Conservation (phyloP, 2,329 filamentous ascomycete genomes). For the Rasamsonia emersonii region DNA sequence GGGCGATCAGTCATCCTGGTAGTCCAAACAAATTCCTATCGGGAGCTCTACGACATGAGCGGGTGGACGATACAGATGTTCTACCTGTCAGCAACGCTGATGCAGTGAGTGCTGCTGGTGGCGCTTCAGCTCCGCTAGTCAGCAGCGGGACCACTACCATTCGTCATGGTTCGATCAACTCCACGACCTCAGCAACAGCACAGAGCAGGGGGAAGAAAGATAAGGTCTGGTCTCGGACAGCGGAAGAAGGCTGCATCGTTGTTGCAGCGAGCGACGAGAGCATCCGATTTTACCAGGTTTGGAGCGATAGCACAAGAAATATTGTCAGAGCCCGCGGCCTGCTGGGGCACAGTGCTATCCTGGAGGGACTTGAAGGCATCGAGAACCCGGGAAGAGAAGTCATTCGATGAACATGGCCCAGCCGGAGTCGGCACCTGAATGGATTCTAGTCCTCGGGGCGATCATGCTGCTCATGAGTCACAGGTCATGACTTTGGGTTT, state of each 20-base stretch:
- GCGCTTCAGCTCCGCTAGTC: background rate
- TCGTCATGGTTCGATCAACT: too few relatives aligned
- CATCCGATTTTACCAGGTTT: conserved; percentile 93
- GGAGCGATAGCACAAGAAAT: conserved; percentile 56
- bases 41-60: conserved; percentile 1
- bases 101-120: background rate
- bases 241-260: conserved; percentile 73
- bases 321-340: conserved; percentile 49
- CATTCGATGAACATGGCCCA: conserved; percentile 66
- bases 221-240: conserved; percentile 47
- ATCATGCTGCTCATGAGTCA: too few relatives aligned
- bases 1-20: conserved; percentile 76
- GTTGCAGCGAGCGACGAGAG: conserved; percentile 86
- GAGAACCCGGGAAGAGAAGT: conserved; percentile 49
- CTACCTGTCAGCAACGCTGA: conserved; percentile 8
- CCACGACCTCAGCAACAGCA: too few relatives aligned
- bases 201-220: conserved; percentile 37
- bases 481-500: too few relatives aligned
- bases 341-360: conserved; percentile 73
- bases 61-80: conserved; percentile 7
- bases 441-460: too few relatives aligned
- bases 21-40: conserved; percentile 37
- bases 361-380: conserved; percentile 73
- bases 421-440: too few relatives aligned
- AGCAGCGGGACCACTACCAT: too few relatives aligned